Evolutionary conservation across 2,329 filamentous ascomycete species (phyloP).

Genomic region (Colletotrichum sp.): DNA sequence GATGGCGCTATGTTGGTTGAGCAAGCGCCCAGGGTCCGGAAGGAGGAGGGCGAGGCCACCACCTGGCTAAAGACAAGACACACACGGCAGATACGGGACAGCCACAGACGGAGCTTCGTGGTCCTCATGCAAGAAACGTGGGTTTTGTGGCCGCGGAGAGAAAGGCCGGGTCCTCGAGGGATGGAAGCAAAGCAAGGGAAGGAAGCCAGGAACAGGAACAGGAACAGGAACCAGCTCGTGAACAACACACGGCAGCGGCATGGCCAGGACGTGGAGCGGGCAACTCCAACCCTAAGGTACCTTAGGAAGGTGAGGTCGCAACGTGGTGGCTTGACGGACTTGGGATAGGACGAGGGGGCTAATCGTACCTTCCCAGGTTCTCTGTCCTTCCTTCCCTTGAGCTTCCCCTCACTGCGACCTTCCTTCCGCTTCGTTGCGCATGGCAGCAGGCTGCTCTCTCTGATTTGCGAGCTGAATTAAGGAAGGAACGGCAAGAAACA

Average conservation of each 20-base stretch:
- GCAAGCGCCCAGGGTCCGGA: not conserved
- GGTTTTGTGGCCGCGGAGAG: not conserved
- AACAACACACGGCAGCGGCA: not conserved
- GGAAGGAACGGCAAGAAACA: not conserved
- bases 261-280: not conserved
- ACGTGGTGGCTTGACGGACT: constrained; percentile 11
- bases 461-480: not conserved
- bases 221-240: not conserved
- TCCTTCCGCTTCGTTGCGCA: not conserved
- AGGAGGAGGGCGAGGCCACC: not conserved
- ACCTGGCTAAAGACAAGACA: not conserved
- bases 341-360: not conserved
- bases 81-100: not conserved
- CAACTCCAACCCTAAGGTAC: not conserved
- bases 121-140: not conserved
- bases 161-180: not conserved
- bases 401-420: not conserved
- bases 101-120: not conserved
- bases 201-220: not conserved
- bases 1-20: not conserved
- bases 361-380: not conserved
- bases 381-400: not conserved
- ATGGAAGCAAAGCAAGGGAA: not conserved
- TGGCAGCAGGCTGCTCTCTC: not conserved
- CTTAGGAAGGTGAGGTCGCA: not conserved